Percentiles rank a stretch among this genome's conserved stretches.
Conservation (phyloP, 176 grass and related monocot species). For the Neostapfia colusana region DNA sequence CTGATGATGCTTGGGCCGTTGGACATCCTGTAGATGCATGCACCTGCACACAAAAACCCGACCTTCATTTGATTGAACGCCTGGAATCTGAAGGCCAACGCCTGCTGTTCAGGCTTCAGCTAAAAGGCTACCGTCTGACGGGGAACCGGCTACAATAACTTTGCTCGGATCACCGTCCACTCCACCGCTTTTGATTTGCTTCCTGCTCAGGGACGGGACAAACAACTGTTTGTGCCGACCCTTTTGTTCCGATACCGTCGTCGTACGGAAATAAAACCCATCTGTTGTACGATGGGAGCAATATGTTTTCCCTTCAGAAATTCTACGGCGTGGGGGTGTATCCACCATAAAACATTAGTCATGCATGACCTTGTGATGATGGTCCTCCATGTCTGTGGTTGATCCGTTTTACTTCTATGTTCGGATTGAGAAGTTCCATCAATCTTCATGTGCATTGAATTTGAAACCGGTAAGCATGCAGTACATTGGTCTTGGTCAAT, state of each 20-base stretch:
- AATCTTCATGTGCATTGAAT: too few species aligned
- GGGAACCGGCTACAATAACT: slow-evolving; percentile 24
- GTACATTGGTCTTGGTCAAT: too few species aligned
- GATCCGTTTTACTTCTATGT: too few species aligned
- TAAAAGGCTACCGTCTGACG: not conserved
- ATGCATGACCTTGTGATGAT: not conserved
- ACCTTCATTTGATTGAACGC: slow-evolving; percentile 11
- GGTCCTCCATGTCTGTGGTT: not conserved
- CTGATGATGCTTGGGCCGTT: slow-evolving; percentile 30
- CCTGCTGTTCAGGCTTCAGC: not conserved
- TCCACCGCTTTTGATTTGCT: not conserved
- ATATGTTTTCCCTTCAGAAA: not conserved
- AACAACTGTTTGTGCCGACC: slow-evolving; percentile 47
- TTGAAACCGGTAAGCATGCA: too few species aligned
- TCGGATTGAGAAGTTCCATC: too few species aligned
- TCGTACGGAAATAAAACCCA: slow-evolving; percentile 33
- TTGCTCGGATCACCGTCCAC: not conserved
- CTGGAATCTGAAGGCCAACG: not conserved
- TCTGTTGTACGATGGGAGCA: slow-evolving; percentile 27
- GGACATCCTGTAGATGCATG: slow-evolving; percentile 28
- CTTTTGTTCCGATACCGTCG: not conserved
- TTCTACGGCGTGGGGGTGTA: not conserved
- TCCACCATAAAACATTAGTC: not conserved
- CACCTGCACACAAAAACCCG: not conserved
- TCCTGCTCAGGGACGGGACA: slow-evolving; percentile 40